Conservation (phyloP, 371 early-diverging fungal species). For the Nematocida sp. region DNA sequence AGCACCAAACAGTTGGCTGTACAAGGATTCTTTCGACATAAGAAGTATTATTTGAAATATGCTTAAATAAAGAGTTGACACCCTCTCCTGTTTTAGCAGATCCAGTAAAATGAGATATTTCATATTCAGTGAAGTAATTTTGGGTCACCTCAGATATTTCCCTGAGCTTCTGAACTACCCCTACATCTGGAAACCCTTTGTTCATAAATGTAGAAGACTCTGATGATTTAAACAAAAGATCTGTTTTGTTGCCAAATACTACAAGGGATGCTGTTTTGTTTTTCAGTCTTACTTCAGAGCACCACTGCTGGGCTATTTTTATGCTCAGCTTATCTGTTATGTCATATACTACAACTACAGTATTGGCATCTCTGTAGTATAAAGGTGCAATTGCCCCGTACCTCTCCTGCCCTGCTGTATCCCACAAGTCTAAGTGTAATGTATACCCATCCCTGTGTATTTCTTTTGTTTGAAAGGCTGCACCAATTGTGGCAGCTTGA, state of each 20-base stretch:
- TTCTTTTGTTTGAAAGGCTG: slow-evolving; percentile 94
- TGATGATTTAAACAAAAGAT: slow-evolving; percentile 4
- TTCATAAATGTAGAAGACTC: background rate
- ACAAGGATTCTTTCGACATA: slow-evolving; percentile 8
- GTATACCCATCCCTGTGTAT: slow-evolving; percentile 78
- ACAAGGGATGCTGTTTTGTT: slow-evolving; percentile 77
- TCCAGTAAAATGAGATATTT: slow-evolving; percentile 37
- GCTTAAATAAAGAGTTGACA: slow-evolving; percentile 23
- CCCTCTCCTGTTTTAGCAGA: slow-evolving; percentile 59
- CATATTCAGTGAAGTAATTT: slow-evolving; percentile 20
- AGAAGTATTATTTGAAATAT: slow-evolving; percentile 13
- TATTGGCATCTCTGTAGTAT: slow-evolving; percentile 92
- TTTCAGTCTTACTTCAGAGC: slow-evolving; percentile 80
- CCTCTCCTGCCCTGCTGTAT: slow-evolving; percentile 86
- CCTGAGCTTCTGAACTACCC: background rate
- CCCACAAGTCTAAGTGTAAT: slow-evolving; percentile 83
- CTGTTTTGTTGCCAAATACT: slow-evolving; percentile 57
- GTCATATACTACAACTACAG: slow-evolving; percentile 85
- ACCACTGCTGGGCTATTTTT: slow-evolving; percentile 81
- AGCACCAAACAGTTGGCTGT: slow-evolving; percentile 31
- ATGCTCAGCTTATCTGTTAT: slow-evolving; percentile 89
- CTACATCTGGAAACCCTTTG: slow-evolving; percentile 12
- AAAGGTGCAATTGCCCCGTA: slow-evolving; percentile 88
- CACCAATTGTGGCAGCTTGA: slow-evolving; percentile 99
- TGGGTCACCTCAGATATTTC: slow-evolving; percentile 14